Evolutionary conservation across 2,329 filamentous ascomycete species (phyloP).

Genomic region (Colletotrichum coccodes): DNA sequence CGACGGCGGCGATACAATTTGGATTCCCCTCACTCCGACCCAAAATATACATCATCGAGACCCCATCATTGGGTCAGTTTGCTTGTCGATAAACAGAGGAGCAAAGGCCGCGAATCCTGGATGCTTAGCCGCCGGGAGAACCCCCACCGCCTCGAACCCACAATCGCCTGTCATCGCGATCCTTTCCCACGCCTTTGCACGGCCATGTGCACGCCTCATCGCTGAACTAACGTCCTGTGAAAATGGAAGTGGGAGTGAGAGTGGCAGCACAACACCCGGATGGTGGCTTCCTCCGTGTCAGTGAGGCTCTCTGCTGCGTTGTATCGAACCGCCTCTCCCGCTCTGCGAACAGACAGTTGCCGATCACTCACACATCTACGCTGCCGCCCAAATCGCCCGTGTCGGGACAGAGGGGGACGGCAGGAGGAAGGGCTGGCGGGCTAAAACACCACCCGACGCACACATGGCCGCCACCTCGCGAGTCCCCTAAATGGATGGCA

Average conservation of each 20-base stretch:
- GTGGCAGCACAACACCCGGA: neutral
- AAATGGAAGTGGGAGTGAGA: neutral
- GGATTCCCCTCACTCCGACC: neutral
- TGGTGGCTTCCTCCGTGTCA: neutral
- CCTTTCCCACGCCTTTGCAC: neutral
- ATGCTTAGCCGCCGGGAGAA: neutral
- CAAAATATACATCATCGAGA: neutral
- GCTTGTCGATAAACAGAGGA: neutral
- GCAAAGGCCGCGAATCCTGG: neutral
- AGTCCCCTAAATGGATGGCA: neutral
- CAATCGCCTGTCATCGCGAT: constrained; percentile 28
- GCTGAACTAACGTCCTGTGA: neutral
- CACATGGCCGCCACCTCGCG: constrained; percentile 24
- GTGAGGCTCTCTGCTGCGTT: constrained; percentile 18
- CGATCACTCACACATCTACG: neutral
- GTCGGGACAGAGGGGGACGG: neutral
- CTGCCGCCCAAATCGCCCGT: constrained; percentile 1
- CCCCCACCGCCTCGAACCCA: constrained; percentile 5
- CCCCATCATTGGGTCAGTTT: constrained; percentile 1
- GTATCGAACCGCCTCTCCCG: constrained; percentile 17
- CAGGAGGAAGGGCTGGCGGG: neutral
- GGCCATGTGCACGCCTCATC: constrained; percentile 13
- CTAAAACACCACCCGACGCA: neutral
- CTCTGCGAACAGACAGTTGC: constrained; percentile 15
- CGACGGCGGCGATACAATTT: neutral